Conservation (phyloP, 768 basidiomycete species). For the Lentinula aciculospora region DNA sequence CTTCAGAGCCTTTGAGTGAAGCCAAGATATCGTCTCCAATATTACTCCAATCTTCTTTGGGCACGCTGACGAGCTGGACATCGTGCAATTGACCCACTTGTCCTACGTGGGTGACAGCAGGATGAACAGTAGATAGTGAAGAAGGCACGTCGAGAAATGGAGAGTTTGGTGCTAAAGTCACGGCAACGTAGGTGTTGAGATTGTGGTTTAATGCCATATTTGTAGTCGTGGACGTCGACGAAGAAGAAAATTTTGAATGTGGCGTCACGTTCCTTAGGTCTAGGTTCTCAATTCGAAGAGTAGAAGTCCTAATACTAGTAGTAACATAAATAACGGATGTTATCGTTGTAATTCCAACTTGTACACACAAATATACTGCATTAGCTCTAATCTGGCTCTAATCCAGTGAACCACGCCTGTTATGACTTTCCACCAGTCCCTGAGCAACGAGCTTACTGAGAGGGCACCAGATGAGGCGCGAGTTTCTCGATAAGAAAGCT, state of each 20-base stretch:
- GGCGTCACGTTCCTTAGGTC: not conserved
- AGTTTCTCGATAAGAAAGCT: not conserved
- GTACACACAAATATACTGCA: no score
- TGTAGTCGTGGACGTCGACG: conserved; percentile 5
- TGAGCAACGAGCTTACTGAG: no score
- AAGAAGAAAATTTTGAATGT: not conserved
- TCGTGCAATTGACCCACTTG: conserved; percentile 36
- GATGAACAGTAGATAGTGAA: conserved; percentile 24
- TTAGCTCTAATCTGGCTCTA: no score
- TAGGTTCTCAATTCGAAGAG: no score
- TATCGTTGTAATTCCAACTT: no score
- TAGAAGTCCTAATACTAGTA: no score
- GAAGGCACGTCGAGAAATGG: conserved; percentile 24
- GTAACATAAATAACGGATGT: no score
- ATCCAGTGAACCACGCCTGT: no score
- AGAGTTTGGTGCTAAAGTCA: conserved; percentile 32
- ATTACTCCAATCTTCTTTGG: conserved; percentile 30
- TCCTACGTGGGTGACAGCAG: conserved; percentile 30
- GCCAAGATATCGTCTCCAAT: conserved; percentile 24
- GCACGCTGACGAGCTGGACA: conserved; percentile 39
- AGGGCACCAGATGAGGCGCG: no score
- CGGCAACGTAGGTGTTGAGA: conserved; percentile 36
- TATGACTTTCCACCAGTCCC: no score
- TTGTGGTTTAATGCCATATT: conserved; percentile 24
- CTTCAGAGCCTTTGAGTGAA: conserved; percentile 21